Base-by-base conservation (phyloP, 371 early-diverging fungal genomes). In the Lichtheimia ornata region DNA sequence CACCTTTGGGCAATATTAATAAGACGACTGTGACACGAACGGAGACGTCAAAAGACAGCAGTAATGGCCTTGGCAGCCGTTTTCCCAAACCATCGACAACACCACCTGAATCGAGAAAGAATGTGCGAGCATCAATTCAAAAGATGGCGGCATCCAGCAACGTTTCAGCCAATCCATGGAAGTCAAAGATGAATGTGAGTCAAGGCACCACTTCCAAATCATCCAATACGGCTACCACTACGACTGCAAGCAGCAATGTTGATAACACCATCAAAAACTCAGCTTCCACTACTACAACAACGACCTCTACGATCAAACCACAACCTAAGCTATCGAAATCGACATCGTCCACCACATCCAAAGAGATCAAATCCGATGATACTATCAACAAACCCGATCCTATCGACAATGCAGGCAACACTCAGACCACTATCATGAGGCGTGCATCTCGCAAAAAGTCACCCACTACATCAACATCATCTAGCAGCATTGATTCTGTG, bases 91-190 rank as follows among this genome's bases (percentile, higher is more conserved):
- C 51, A 58, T 15, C 47, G n/a, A 17, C 30, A 20, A n/a, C 50
- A 22, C 15, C 44, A n/a, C 51, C 22, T n/a, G 54, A 50, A 27
- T 5, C 40, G 5, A 42, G 22, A 12, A 63, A 63, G 41, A 25
- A 50, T 56, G 57, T 63, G 5, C 65, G 65, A 20, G 57, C 65
- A 2, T 65, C 65, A 13, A 24, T 65, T 5, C 60, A 60, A 41
- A 60, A 57, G 22, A 65, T 65, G 65, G 63, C 58, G 5, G 25
- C 52, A 18, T 61, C 60, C 9, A 60, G 59, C 50, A 61, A 45
- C 20, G 61, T 60, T 1, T 59, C 65, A 9, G 14, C 65, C 25
- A 65, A 65, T 27, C 65, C 61, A 5, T 65, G 65, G 65, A 65
- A 61, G 27, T 41, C 51, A 13, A 49, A 51, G 24, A 55, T 28